Conservation (phyloP, 2,329 filamentous ascomycete species). For the Zymoseptoria pseudotritici region DNA sequence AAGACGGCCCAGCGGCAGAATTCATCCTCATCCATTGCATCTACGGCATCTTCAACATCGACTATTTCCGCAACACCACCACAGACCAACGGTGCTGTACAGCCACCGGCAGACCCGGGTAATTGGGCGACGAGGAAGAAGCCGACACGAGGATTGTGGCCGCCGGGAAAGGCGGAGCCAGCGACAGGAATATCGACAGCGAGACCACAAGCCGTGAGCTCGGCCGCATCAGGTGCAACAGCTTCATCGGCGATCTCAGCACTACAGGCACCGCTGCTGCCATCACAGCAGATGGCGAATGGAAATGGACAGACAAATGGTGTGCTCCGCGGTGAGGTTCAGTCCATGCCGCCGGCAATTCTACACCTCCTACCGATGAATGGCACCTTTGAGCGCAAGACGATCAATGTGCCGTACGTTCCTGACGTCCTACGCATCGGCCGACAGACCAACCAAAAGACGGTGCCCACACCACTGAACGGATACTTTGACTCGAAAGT, state of each 20-base stretch:
- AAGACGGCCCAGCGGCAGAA: conserved; percentile 81
- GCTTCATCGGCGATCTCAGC: conserved; percentile 57
- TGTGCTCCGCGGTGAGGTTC: conserved; percentile 37
- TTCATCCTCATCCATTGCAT: conserved; percentile 77
- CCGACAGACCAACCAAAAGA: conserved; percentile 94
- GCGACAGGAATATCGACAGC: conserved; percentile 56
- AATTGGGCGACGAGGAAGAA: conserved; percentile 45
- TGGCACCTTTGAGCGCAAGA: conserved; percentile 93
- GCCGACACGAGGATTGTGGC: conserved; percentile 53
- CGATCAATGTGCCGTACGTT: conserved; percentile 83
- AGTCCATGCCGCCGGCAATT: conserved; percentile 57
- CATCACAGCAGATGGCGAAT: conserved; percentile 63
- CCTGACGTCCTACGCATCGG: conserved; percentile 95
- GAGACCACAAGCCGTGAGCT: conserved; percentile 54
- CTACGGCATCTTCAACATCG: conserved; percentile 57
- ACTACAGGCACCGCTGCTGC: conserved; percentile 55
- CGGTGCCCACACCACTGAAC: conserved; percentile 80
- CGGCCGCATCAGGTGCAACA: conserved; percentile 50
- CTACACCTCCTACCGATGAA: conserved; percentile 86
- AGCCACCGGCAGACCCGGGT: conserved; percentile 29
- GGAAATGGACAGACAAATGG: conserved; percentile 54
- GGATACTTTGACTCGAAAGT: conserved; percentile 99
- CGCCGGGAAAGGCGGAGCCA: conserved; percentile 57
- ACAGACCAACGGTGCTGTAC: conserved; percentile 53
- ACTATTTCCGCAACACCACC: conserved; percentile 54